Evolutionary conservation across 306 rosid species (phyloP), one percentile per base, ranked within the genome.

Genomic region (Clitoria ternatea): DNA sequence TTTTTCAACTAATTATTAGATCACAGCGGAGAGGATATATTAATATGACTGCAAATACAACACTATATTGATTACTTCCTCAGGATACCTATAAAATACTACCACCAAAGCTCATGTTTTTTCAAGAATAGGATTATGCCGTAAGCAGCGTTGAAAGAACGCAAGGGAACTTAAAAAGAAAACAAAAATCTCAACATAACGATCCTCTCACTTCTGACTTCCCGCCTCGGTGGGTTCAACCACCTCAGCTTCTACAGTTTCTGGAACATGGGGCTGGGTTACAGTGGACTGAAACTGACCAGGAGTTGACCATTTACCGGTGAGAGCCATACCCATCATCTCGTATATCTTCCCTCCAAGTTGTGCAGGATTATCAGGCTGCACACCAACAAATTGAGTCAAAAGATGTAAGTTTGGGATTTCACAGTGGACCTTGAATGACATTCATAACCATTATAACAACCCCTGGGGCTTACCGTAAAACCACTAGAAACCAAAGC

Each of bases 301-400:
- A 33, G 85, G 70, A 7, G 68, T 42, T 2, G 90, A 75, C 92
- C 96, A 89, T 79, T 85, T 95, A 42, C 96, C 96, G 0, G 74
- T 55, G 13, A 95, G 89, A 26, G 97, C 97, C 78, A 78, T 54
- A 17, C 90, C 90, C 99, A 95, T 95, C 97, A 95, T 87, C 80
- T 95, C 96, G 32, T 95, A 91, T 65, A 91, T 87, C 89, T 91
- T 95, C 49, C 96, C 96, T 19, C 96, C 96, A 56, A 95, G 95
- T 78, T 86, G 85, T 49, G 99, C 96, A 55, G 99, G 99, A 85
- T 95, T 89, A 24, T 95, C 97, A 40, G 99, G 99, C 99, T 95
- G 90, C 88, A 79, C 50, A 47, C 78, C 67, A 72, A 77, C 54
- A 77, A 54, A 69, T 59, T 49, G 24, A 27, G 27, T 60, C 27